Base-by-base conservation (phyloP, 202 grass and related monocot species). In the Elaeis oleifera region DNA sequence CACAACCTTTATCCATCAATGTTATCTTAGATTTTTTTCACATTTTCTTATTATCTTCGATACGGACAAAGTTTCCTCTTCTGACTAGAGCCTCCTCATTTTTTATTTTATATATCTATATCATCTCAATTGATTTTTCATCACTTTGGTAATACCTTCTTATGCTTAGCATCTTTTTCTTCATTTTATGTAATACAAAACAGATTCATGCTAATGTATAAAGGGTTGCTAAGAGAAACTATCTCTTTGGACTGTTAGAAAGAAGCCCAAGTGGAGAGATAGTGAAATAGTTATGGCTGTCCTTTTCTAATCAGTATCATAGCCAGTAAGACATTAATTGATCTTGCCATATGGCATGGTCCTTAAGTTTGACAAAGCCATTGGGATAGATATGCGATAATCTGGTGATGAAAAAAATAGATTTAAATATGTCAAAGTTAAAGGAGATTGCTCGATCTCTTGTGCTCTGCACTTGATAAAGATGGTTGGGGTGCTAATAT, bases 341-440 rank as follows among this genome's bases (percentile, higher is more conserved):
- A 97, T 84, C 77, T 97, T 74, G 69, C 78, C 23, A 75, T 77
- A 69, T 86, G 84, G 88, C 84, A 89, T 77, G 84, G 79, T 55
- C 88, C 88, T 74, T 68, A 92, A 71, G 77, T 56, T 91, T 54
- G 83, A 91, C 73, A 81, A 72, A 70, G 74, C 72, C 9, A 77
- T 81, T 69, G 84, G 84, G 23, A 72, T 91, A 23, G 64, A 84
- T 59, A 58, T 52, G 7, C 53, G 50, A 52, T 71, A 88, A 75
- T n/a, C 65, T 79, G 53, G 26, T 28, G 20, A 69, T 50, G 69
- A 74, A 31, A 86, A 81, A 59, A 59, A 72, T 65, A 64, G 74
- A 39, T 85, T 96, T 69, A 57, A 22, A 83, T 74, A 56, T 83
- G 51, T 82, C 81, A 78, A 84, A 88, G 68, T 78, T 71, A 53